Percentiles rank a stretch among this genome's conserved stretches.
Conservation (phyloP, 2,329 filamentous ascomycete genomes). For the Phialemoniopsis sp. region DNA sequence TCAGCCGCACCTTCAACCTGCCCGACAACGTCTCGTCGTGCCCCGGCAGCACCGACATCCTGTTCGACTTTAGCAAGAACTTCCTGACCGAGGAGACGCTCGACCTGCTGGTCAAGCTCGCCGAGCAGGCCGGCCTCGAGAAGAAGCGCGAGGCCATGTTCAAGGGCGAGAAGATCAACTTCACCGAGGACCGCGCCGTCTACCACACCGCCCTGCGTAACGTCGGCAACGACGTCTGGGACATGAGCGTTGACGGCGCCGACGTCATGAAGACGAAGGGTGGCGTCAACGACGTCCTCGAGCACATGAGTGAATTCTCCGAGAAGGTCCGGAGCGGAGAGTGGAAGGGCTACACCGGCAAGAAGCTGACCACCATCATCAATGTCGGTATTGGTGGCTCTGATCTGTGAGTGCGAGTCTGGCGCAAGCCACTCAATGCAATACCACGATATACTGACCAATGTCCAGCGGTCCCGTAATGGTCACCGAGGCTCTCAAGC, state of each 20-base stretch:
- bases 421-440: not conserved
- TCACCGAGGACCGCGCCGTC: slow-evolving; percentile 93
- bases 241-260: slow-evolving; percentile 79
- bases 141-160: slow-evolving; percentile 98
- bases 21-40: slow-evolving; percentile 64
- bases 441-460: not conserved
- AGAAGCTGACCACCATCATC: slow-evolving; percentile 94
- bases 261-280: slow-evolving; percentile 89
- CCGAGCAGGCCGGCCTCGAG: slow-evolving; percentile 86
- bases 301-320: slow-evolving; percentile 98
- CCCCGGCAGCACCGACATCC: slow-evolving; percentile 64
- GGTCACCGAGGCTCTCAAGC: slow-evolving; percentile 96
- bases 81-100: slow-evolving; percentile 92
- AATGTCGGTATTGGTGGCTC: slow-evolving; percentile 98
- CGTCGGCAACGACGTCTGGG: slow-evolving; percentile 64
- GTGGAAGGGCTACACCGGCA: slow-evolving; percentile 97
- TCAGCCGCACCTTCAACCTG: slow-evolving; percentile 81
- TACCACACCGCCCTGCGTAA: slow-evolving; percentile 95
- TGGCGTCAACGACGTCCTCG: slow-evolving; percentile 83
- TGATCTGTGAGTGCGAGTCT: slow-evolving; percentile 70
- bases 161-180: slow-evolving; percentile 97
- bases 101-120: slow-evolving; percentile 79
- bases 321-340: slow-evolving; percentile 90
- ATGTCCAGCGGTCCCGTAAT: slow-evolving; percentile 81
- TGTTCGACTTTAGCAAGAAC: slow-evolving; percentile 99